Evolutionary conservation across 495 filamentous ascomycete species (phyloP), one percentile per base, ranked within the genome.

Genomic region (Penicillium steckii): DNA sequence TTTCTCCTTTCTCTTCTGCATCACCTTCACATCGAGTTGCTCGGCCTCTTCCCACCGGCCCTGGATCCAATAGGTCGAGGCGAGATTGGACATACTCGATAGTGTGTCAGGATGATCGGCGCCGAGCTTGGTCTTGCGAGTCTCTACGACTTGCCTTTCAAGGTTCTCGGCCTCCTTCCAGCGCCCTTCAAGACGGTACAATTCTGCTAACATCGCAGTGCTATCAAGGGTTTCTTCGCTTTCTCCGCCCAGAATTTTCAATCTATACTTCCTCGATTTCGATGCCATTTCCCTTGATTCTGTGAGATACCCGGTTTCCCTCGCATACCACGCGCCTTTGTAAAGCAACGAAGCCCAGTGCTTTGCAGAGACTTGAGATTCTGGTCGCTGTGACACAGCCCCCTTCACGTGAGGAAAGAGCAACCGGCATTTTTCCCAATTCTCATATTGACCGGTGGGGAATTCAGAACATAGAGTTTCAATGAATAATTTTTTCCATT

Each of bases 371-470:
- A 44, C 17, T 2, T 33, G 8, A 4, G 47, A 51, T 40, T 24
- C 19, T 47, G 55, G 58, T 22, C 26, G 55, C 23, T 59, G 52
- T 12, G 52, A 53, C 21, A 57, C 33, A 19, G 61, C 56, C 1
- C 47, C 38, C 48, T 55, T 44, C 0, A 52, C 59, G 52, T 72
- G 65, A 12, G 65, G 46, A 54, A 71, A 66, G 8, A 69, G 53
- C 17, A 24, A 9, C 38, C 62, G 46, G 44, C 60, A 69, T 24
- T 15, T 45, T 33, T 25, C 49, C 69, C 64, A 72, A 38, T 69
- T 69, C 37, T 67, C 45, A 38, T 62, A 62, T 26, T 58, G 43
- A 57, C 70, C 73, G 3, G 49, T 73, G n/a, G 76, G 77, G 60
- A 78, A 69, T 33, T 56, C 63, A 26, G 33, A 22, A 27, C 46